A percentile compares a stretch with the other conserved stretches of the same genome.
Conservation (phyloP, 192 early-diverging fungal species). For the Linnemannia elongata region DNA sequence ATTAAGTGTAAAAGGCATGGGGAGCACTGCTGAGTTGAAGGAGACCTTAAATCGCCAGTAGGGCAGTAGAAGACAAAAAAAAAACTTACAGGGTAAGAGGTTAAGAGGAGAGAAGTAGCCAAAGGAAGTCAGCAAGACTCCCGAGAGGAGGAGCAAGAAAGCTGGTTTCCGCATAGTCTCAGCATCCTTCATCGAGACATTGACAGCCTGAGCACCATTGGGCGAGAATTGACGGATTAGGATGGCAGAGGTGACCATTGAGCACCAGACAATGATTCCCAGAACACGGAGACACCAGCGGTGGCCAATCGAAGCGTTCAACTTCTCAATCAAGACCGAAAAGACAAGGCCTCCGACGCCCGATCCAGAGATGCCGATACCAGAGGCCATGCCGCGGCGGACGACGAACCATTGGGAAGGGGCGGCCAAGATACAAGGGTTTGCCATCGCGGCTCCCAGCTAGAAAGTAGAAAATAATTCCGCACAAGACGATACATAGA, state of each 20-base stretch:
- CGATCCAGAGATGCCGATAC: conserved; percentile 77
- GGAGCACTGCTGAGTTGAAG: background rate
- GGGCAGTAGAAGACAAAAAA: conserved; percentile 9
- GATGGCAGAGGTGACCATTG: conserved; percentile 37
- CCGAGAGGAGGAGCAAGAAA: conserved; percentile 56
- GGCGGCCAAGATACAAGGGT: conserved; percentile 63
- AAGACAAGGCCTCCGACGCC: conserved; percentile 84
- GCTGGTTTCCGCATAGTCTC: conserved; percentile 55
- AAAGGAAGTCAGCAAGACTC: conserved; percentile 61
- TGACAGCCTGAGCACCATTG: conserved; percentile 28
- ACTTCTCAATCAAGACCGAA: conserved; percentile 65
- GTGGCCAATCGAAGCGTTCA: conserved; percentile 71
- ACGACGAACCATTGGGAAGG: conserved; percentile 79
- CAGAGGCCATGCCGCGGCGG: conserved; percentile 77
- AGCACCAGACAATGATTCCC: conserved; percentile 70
- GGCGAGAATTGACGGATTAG: conserved; percentile 57
- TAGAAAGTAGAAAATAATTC: background rate
- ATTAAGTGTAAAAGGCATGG: background rate
- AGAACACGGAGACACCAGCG: conserved; percentile 75
- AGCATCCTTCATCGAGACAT: conserved; percentile 49
- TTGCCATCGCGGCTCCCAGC: conserved; percentile 52
- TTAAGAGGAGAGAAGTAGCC: conserved; percentile 57
- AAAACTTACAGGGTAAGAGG: conserved; percentile 36
- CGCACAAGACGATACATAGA: background rate
- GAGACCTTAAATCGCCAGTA: background rate